Conservation (phyloP, 1,139 yeast species). For the Trichomonascaceae sp. region DNA sequence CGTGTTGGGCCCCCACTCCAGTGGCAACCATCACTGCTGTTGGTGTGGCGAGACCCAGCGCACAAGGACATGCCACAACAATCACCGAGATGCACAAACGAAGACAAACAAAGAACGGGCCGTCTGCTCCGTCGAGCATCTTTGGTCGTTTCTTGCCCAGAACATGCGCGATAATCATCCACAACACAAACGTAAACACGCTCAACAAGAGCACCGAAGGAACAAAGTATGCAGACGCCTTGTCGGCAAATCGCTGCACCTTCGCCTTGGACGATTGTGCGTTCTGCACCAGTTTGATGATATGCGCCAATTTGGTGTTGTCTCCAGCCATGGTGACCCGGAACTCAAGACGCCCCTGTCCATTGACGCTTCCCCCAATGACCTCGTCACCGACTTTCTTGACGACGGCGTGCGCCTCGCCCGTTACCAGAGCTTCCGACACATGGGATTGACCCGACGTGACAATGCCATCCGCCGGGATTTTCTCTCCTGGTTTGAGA, state of each 20-base stretch:
- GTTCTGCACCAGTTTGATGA: constrained; percentile 72
- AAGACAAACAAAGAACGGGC: constrained; percentile 55
- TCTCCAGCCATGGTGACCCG: constrained; percentile 61
- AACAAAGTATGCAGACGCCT: constrained; percentile 75
- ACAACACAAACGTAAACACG: constrained; percentile 48
- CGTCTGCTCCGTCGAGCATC: constrained; percentile 41
- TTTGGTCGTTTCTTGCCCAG: constrained; percentile 34
- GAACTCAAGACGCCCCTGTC: constrained; percentile 59
- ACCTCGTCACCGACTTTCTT: constrained; percentile 51
- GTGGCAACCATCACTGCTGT: constrained; percentile 99
- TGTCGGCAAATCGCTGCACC: constrained; percentile 79
- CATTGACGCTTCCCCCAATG: constrained; percentile 87
- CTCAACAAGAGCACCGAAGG: constrained; percentile 58
- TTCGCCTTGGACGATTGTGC: constrained; percentile 88
- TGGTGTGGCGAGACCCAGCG: constrained; percentile 92
- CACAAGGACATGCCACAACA: constrained; percentile 98
- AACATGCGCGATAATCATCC: constrained; percentile 41
- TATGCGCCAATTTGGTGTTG: constrained; percentile 76
- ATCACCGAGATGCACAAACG: constrained; percentile 84
- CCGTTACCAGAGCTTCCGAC: constrained; percentile 82
- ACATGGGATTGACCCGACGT: constrained; percentile 67
- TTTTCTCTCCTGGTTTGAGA: constrained; percentile 71
- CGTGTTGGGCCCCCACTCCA: constrained; percentile 69
- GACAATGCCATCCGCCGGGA: constrained; percentile 86
- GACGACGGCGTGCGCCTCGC: constrained; percentile 68